Evolutionary conservation across 2,329 filamentous ascomycete genomes (phyloP).

Genomic region (Oidium heveae): DNA sequence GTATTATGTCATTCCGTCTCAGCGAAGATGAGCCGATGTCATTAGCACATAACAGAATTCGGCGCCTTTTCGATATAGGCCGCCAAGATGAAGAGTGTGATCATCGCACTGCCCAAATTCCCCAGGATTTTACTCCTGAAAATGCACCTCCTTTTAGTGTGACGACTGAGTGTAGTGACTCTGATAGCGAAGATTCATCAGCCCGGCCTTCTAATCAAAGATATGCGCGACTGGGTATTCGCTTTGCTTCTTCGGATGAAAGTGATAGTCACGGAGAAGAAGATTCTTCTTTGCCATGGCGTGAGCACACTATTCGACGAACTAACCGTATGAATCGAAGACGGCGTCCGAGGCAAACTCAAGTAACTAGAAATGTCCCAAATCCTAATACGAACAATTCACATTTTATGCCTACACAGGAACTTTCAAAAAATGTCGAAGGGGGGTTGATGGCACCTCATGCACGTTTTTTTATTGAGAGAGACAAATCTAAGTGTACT

Average conservation of each 20-base stretch:
- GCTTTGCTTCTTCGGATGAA: conserved; percentile 21
- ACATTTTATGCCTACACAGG: conserved; percentile 25
- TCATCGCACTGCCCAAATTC: conserved; percentile 27
- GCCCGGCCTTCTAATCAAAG: conserved; percentile 15
- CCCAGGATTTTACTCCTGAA: conserved; percentile 24
- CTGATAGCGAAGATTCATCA: conserved; percentile 22
- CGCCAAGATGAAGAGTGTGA: conserved; percentile 16
- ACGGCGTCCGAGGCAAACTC: conserved; percentile 7
- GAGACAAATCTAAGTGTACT: conserved; percentile 60
- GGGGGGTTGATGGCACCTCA: conserved; percentile 43
- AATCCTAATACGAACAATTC: conserved; percentile 12
- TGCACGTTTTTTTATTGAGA: conserved; percentile 63
- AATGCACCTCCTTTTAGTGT: conserved; percentile 24
- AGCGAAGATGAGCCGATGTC: conserved; percentile 25
- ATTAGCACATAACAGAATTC: conserved; percentile 19
- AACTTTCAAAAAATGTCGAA: conserved; percentile 28
- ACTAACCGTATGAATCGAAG: conserved; percentile 1
- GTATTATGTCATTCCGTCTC: conserved; percentile 27
- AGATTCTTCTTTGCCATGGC: conserved; percentile 3
- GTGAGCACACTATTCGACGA: conserved; percentile 6
- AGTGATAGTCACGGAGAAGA: conserved; percentile 8
- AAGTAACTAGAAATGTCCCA: conserved; percentile 13
- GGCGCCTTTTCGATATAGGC: conserved; percentile 20
- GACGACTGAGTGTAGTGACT: conserved; percentile 34
- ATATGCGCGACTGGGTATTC: conserved; percentile 22